Conservation (phyloP, 129 eudicot species). For the Silybum marianum region DNA sequence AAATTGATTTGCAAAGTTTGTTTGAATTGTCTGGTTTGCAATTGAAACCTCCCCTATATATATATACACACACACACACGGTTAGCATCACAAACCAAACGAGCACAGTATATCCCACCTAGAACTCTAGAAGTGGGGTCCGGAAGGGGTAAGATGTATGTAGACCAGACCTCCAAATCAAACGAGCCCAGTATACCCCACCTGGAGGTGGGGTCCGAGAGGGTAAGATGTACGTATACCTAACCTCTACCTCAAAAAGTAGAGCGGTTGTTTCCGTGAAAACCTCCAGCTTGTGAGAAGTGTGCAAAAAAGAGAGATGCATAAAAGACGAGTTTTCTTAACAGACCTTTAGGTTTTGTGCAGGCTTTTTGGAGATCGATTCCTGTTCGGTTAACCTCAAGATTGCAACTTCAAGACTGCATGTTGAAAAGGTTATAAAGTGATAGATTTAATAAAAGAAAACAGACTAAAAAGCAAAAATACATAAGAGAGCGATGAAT, state of each 20-base stretch:
- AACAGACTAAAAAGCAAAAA: neutral
- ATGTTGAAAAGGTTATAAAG: slow-evolving; percentile 7
- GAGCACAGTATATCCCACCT: neutral
- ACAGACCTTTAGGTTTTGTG: slow-evolving; percentile 84
- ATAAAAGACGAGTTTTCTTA: neutral
- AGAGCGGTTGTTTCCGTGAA: neutral
- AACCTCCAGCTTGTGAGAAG: neutral
- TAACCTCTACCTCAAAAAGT: neutral
- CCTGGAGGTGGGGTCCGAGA: neutral
- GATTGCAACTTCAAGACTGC: slow-evolving; percentile 86
- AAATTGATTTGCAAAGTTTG: no score
- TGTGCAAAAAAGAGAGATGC: neutral
- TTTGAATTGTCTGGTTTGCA: no score
- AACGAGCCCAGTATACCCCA: neutral
- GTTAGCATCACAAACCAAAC: slow-evolving; percentile 3
- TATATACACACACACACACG: neutral
- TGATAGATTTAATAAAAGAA: neutral
- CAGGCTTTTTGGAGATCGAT: slow-evolving; percentile 73
- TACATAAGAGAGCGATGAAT: slow-evolving; percentile 10
- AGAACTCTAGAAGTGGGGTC: neutral
- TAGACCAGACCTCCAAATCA: neutral
- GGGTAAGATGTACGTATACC: neutral
- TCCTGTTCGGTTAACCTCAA: slow-evolving; percentile 82
- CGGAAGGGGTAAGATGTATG: neutral
- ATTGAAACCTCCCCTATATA: no score